Evolutionary conservation across 2,329 filamentous ascomycete species (phyloP), one percentile per base, ranked within the genome.

Genomic region (Colletotrichum godetiae): DNA sequence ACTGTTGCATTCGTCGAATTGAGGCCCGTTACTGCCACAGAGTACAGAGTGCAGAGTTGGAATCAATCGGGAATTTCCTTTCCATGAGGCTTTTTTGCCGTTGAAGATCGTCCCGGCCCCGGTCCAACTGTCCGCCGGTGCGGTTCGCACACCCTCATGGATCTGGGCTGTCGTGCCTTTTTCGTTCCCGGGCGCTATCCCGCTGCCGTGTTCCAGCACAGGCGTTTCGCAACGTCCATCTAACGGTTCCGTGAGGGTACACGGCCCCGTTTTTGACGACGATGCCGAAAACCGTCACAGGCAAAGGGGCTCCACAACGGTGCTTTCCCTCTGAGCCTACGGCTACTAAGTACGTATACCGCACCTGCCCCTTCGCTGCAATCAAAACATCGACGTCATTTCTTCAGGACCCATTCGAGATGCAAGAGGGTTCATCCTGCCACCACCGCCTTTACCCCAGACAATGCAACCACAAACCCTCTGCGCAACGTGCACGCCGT

Each of bases 331-430:
- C 65, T 29, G 27, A 29, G 27, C 27, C 27, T 29, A 29, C 27
- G 27, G 27, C 27, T 29, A 29, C 27, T 3, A 29, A 29, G 27
- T 29, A 29, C 27, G 27, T 29, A 4, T 29, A 29, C 4, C 49
- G 67, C 67, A 57, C 70, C 42, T 42, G n/a, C 11, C 59, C 59
- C 37, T 53, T 62, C 60, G 66, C 56, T 42, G 27, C 42, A 19
- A 22, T 49, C 42, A 49, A 22, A 49, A 49, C 42, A 56, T 59
- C 66, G 70, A 73, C 70, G 70, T 73, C 70, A 73, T 73, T 60
- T 65, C 59, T 33, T 53, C 27, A 31, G 33, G 33, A 35, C 55
- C 55, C 49, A 65, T 46, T 64, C 46, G 42, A 37, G 59, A 29
- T 35, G 22, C 59, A 65, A 49, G 33, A 69, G 67, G 70, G 70